phyloP scores from a whole-genome alignment of 352 stramenopile species.

The Pythium myriotylum region DNA sequence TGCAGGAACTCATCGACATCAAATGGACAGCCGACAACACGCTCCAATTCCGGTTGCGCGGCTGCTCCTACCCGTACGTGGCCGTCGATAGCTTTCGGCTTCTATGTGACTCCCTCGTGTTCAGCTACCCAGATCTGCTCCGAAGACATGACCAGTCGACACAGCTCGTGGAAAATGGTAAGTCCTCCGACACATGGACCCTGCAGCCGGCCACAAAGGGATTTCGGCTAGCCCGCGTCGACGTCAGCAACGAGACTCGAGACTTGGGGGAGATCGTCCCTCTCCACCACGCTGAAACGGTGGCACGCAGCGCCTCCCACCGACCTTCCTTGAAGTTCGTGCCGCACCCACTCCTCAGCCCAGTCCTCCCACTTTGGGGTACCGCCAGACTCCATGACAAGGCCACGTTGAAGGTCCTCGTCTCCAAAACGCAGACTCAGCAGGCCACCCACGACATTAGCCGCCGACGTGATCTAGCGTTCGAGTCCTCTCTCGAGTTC shows the following conservation, averaged over 20 bases:
- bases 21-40: neutral
- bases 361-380: slow-evolving; percentile 9
- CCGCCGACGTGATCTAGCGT: too few relatives aligned
- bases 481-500: too few relatives aligned
- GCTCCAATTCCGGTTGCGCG: neutral
- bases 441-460: too few relatives aligned
- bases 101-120: neutral
- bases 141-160: neutral
- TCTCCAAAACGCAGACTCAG: too few relatives aligned
- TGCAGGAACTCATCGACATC: neutral
- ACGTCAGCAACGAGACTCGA: too few relatives aligned
- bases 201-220: neutral
- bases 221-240: neutral
- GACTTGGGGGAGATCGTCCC: neutral
- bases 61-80: neutral
- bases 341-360: neutral
- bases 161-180: neutral
- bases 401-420: too few relatives aligned
- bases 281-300: neutral
- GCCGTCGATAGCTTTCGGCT: neutral
- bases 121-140: neutral
- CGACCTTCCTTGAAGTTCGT: neutral
- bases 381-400: too few relatives aligned
- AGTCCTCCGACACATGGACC: neutral
- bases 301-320: neutral